phyloP scores from a whole-genome alignment of 257 asterid species.

The Salvia rosmarinus region DNA sequence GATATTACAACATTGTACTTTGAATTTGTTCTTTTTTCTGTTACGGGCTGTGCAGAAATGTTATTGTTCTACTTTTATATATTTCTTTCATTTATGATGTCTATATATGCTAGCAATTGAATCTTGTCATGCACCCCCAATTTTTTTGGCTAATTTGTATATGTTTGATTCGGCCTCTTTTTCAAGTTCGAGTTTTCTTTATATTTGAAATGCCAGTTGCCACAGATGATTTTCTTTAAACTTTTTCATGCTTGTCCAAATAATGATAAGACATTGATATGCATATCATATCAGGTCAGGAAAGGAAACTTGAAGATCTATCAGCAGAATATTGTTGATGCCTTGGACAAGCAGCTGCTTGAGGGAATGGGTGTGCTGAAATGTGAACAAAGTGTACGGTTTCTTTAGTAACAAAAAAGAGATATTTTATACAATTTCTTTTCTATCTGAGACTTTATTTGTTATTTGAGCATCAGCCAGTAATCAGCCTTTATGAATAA shows the following conservation, averaged over 20 bases:
- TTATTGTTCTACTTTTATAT: not conserved
- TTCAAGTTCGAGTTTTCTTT: not conserved
- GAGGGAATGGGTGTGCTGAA: constrained; percentile 99
- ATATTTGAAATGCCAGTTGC: constrained; percentile 12
- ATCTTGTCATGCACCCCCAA: constrained; percentile 2
- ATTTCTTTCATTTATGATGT: constrained; percentile 6
- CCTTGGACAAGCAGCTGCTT: constrained; percentile 94
- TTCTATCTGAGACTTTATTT: constrained; percentile 6
- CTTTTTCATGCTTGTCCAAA: not conserved
- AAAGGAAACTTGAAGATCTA: constrained; percentile 78
- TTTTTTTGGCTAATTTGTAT: constrained; percentile 3
- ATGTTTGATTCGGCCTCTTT: not conserved
- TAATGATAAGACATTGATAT: no score
- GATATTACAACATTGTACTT: constrained; percentile 16
- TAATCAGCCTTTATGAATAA: not conserved
- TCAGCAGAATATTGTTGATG: constrained; percentile 91
- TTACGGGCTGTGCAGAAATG: not conserved
- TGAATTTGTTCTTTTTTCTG: constrained; percentile 1
- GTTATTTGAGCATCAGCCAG: not conserved
- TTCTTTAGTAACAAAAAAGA: constrained; percentile 33
- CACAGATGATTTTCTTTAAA: constrained; percentile 1
- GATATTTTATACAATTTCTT: constrained; percentile 13
- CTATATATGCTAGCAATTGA: constrained; percentile 16
- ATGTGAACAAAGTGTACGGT: constrained; percentile 78
- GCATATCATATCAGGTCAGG: constrained; percentile 64